Evolutionary conservation across 2,329 filamentous ascomycete genomes (phyloP).

Genomic region (Rachicladosporium sp.): DNA sequence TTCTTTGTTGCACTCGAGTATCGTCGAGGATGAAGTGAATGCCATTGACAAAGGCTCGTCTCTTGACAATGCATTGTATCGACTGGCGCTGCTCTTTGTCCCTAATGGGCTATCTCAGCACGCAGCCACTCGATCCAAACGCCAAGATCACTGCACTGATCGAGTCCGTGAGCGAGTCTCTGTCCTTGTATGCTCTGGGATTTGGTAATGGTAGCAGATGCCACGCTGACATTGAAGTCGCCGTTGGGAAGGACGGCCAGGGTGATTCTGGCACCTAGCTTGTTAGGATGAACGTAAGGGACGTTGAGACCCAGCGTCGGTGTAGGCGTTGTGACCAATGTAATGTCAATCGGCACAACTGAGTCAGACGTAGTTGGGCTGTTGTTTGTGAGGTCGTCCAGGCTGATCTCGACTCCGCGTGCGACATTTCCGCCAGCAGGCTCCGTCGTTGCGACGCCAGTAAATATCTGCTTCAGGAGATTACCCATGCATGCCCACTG

Average conservation of each 20-base stretch:
- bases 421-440: background rate
- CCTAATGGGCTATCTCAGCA: background rate
- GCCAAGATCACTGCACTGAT: background rate
- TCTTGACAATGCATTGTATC: too few species aligned
- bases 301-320: background rate
- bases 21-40: too few species aligned
- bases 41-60: too few species aligned
- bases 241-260: background rate
- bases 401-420: background rate
- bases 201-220: background rate
- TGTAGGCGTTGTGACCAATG: background rate
- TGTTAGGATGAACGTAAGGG: background rate
- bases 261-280: background rate
- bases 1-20: too few species aligned
- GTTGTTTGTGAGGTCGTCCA: background rate
- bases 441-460: background rate
- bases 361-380: background rate
- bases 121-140: background rate
- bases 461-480: constrained; percentile 39
- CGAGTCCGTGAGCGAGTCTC: background rate
- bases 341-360: background rate
- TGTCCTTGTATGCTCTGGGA: too few species aligned
- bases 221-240: background rate
- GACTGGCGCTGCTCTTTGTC: too few species aligned
- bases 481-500: constrained; percentile 63